A percentile compares a stretch with the other conserved stretches of the same genome.
Evolutionary conservation across 352 stramenopile genomes (phyloP).

Genomic region (Globisporangium iwayamae): DNA sequence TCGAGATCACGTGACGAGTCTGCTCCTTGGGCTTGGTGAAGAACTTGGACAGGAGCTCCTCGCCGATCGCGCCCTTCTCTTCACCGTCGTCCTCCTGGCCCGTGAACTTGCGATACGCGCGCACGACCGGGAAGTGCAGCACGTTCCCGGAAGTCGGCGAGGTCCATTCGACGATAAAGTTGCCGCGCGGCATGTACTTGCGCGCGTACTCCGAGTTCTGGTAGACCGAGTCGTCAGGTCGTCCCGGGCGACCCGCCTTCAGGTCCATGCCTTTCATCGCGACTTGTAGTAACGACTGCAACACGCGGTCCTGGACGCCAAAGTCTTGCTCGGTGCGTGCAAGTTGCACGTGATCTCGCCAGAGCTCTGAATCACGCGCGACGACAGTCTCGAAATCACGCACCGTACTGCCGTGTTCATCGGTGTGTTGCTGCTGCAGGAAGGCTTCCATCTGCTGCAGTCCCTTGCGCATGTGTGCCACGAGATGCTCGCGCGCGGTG

Average conservation of each 20-base stretch:
- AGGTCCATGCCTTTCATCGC: conserved; percentile 43
- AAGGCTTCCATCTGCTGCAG: conserved; percentile 54
- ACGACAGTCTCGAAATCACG: conserved; percentile 34
- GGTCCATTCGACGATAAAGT: conserved; percentile 61
- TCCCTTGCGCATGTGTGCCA: conserved; percentile 46
- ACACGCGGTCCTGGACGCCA: conserved; percentile 32
- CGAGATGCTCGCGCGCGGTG: conserved; percentile 17
- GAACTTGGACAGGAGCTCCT: conserved; percentile 61
- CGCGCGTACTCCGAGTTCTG: conserved; percentile 57
- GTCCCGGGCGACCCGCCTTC: conserved; percentile 56
- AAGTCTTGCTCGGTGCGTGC: conserved; percentile 32
- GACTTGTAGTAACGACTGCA: conserved; percentile 36
- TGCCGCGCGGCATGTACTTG: conserved; percentile 65
- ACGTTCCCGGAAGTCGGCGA: not conserved
- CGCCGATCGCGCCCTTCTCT: conserved; percentile 19
- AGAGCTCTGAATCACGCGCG: conserved; percentile 31
- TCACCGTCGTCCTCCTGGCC: conserved; percentile 78
- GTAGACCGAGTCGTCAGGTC: conserved; percentile 73
- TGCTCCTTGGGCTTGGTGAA: conserved; percentile 60
- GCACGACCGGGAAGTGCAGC: conserved; percentile 54
- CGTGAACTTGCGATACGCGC: conserved; percentile 79
- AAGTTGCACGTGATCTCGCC: conserved; percentile 39
- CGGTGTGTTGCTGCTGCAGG: conserved; percentile 30
- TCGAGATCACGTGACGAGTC: conserved; percentile 57
- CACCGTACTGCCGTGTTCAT: conserved; percentile 12